These are phyloP conservation scores for Geotrichum cucujoidarum DNA, from an alignment of 1,139 yeast species.

Conservation along the genomic window DNA sequence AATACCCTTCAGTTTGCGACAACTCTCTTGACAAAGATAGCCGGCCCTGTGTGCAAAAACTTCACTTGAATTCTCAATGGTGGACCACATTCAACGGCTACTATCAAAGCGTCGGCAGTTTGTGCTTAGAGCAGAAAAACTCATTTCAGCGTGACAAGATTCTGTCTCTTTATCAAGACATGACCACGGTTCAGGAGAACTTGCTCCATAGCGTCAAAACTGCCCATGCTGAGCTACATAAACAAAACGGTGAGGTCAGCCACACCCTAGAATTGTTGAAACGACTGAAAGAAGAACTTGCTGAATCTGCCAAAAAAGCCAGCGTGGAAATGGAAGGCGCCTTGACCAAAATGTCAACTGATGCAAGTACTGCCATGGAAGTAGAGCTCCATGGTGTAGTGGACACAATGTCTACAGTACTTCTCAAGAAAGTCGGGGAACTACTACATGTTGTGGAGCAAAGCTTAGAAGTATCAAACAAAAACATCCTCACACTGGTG, in stretches of 20 bases:
- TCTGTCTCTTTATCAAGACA: conserved; percentile 2
- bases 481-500: not conserved
- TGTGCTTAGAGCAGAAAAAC: conserved; percentile 13
- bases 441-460: not conserved
- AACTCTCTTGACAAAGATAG: not conserved
- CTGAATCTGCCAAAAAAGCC: not conserved
- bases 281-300: not conserved
- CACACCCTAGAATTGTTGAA: not conserved
- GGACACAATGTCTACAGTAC: not conserved
- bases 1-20: conserved; percentile 6
- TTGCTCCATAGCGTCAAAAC: not conserved
- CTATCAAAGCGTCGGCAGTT: conserved; percentile 14
- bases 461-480: not conserved
- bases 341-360: not conserved
- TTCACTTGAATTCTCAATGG: conserved; percentile 11
- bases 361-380: not conserved
- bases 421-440: not conserved
- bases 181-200: conserved; percentile 2
- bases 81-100: conserved; percentile 19
- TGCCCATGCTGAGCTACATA: not conserved
- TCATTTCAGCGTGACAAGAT: conserved; percentile 13
- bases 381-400: not conserved
- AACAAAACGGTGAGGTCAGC: not conserved
- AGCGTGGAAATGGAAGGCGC: not conserved
- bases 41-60: conserved; percentile 5